Conservation (phyloP, 306 rosid genomes). For the Carpinus fangiana region DNA sequence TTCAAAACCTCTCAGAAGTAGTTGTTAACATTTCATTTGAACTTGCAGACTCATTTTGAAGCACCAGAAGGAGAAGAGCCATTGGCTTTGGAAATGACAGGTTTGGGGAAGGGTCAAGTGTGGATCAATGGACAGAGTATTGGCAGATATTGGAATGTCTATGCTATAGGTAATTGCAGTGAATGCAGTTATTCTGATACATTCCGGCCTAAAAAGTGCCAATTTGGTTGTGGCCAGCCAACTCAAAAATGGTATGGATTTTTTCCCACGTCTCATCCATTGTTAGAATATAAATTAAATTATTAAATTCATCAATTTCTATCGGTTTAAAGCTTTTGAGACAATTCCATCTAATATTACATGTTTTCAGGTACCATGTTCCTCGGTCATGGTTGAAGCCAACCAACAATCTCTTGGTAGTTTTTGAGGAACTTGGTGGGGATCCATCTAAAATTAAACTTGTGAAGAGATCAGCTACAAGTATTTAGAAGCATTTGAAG, state of each 20-base stretch:
- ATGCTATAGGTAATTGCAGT: conserved; percentile 61
- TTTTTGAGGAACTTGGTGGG: conserved; percentile 81
- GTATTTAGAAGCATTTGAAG: conserved; percentile 23
- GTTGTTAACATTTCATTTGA: conserved; percentile 12
- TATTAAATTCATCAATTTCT: too few relatives aligned
- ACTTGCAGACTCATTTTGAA: conserved; percentile 52
- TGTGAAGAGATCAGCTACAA: conserved; percentile 59
- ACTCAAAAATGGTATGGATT: conserved; percentile 75
- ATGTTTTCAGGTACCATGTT: conserved; percentile 75
- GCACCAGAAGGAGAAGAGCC: conserved; percentile 74
- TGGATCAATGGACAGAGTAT: conserved; percentile 87
- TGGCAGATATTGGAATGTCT: conserved; percentile 82
- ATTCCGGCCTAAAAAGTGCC: conserved; percentile 63
- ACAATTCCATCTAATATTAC: neutral
- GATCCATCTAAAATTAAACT: conserved; percentile 55
- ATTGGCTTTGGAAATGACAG: conserved; percentile 75
- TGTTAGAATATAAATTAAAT: too few relatives aligned
- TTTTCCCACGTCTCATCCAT: neutral
- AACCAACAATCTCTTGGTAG: conserved; percentile 55
- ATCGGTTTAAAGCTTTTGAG: too few relatives aligned
- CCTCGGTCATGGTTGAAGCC: conserved; percentile 85
- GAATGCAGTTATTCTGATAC: conserved; percentile 61
- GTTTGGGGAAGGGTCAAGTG: conserved; percentile 85
- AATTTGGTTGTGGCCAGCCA: conserved; percentile 58
- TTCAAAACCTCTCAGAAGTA: neutral